Evolutionary conservation across 129 eudicot species (phyloP).

Genomic region (Glebionis coronaria): DNA sequence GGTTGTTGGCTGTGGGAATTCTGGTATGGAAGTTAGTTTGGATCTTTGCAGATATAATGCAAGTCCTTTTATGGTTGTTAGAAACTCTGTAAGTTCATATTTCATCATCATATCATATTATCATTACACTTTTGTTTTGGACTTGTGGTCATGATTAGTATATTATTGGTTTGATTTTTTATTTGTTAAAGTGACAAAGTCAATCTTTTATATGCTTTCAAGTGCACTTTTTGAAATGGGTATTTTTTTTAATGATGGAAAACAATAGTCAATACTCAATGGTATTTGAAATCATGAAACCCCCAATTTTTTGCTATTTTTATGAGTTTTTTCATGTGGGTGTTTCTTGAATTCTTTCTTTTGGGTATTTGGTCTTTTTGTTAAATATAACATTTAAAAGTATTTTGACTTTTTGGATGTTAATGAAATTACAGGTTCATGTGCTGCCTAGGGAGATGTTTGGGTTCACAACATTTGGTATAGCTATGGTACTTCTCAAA

Average conservation of each 20-base stretch:
- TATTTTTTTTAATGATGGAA: neutral
- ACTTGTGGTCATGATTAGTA: conserved; percentile 33
- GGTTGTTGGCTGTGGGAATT: conserved; percentile 95
- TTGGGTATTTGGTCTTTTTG: conserved; percentile 21
- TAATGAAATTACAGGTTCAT: conserved; percentile 57
- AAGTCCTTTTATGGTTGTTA: conserved; percentile 74
- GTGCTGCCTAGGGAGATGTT: conserved; percentile 89
- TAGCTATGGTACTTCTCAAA: conserved; percentile 73
- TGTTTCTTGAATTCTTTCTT: conserved; percentile 14
- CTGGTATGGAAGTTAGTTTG: conserved; percentile 95
- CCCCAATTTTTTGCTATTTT: neutral
- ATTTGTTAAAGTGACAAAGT: conserved; percentile 19
- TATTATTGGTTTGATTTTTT: conserved; percentile 27
- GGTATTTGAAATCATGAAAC: conserved; percentile 3
- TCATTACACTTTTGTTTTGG: conserved; percentile 6
- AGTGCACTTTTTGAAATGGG: conserved; percentile 26
- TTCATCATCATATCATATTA: conserved; percentile 23
- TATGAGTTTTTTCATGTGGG: conserved; percentile 23
- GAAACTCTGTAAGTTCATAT: conserved; percentile 90
- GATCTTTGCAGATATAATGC: conserved; percentile 83
- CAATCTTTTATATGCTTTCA: conserved; percentile 23
- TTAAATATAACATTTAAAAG: conserved; percentile 3
- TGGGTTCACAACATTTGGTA: conserved; percentile 76
- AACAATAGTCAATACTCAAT: neutral
- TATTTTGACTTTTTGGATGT: conserved; percentile 22